phyloP scores from a whole-genome alignment of 2,329 filamentous ascomycete genomes.

The Thermothelomyces thermophilus region DNA sequence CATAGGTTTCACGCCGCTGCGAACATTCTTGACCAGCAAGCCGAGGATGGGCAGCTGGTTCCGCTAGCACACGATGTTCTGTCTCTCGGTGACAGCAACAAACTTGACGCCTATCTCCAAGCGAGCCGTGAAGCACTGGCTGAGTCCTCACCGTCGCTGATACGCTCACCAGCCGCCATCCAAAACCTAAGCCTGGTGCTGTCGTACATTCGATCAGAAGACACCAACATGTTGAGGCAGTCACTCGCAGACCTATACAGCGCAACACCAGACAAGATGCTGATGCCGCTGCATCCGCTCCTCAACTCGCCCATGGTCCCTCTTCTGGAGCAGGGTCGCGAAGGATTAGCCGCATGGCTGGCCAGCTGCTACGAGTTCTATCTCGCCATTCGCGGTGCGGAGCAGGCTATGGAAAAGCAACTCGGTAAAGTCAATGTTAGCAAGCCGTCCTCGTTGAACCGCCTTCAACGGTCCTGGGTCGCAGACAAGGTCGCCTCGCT shows the following conservation, averaged over 20 bases:
- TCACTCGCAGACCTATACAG: constrained; percentile 31
- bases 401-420: constrained; percentile 37
- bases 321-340: constrained; percentile 34
- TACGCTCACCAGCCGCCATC: constrained; percentile 15
- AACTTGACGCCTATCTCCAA: constrained; percentile 30
- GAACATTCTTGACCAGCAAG: constrained; percentile 26
- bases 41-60: constrained; percentile 30
- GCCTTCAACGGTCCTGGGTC: constrained; percentile 54
- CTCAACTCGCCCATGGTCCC: constrained; percentile 50
- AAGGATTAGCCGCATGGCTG: constrained; percentile 42
- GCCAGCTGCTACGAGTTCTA: constrained; percentile 47
- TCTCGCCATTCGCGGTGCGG: constrained; percentile 38
- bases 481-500: constrained; percentile 49
- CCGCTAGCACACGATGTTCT: constrained; percentile 41
- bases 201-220: constrained; percentile 27
- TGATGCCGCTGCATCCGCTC: constrained; percentile 52
- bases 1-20: constrained; percentile 40
- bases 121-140: constrained; percentile 12
- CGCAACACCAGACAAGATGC: constrained; percentile 19
- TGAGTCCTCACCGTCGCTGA: constrained; percentile 8
- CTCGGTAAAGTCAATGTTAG: constrained; percentile 37
- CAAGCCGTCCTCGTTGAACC: constrained; percentile 49
- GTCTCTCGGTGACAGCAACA: constrained; percentile 39
- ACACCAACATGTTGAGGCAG: constrained; percentile 29
- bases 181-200: constrained; percentile 19